Evolutionary conservation across 2,329 filamentous ascomycete species (phyloP).

Genomic region (Penicillium janthinellum): DNA sequence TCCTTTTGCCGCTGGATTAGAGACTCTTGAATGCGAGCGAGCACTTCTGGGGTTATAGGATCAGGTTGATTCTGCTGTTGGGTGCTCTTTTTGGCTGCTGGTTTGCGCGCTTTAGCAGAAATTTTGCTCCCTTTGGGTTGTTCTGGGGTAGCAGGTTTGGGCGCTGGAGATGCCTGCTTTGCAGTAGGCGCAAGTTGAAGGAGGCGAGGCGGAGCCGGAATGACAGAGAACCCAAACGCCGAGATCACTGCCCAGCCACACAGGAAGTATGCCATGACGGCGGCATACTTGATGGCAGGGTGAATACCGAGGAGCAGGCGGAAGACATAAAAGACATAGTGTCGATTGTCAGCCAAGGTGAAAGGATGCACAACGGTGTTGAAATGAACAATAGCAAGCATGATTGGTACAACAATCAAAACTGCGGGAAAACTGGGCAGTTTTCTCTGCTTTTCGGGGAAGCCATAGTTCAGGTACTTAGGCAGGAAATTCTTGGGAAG

Average conservation of each 20-base stretch:
- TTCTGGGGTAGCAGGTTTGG: slow-evolving; percentile 17
- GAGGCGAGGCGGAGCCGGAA: slow-evolving; percentile 24
- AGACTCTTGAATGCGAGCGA: slow-evolving; percentile 33
- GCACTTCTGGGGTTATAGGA: slow-evolving; percentile 30
- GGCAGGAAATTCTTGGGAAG: slow-evolving; percentile 37
- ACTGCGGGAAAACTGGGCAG: slow-evolving; percentile 45
- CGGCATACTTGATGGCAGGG: slow-evolving; percentile 64
- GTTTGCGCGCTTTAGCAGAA: slow-evolving; percentile 29
- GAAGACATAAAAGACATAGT: slow-evolving; percentile 98
- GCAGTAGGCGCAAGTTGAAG: slow-evolving; percentile 19
- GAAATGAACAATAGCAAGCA: slow-evolving; percentile 62
- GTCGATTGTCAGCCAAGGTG: slow-evolving; percentile 91
- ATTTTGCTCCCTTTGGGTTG: slow-evolving; percentile 26
- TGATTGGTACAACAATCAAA: slow-evolving; percentile 42
- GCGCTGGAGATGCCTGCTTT: slow-evolving; percentile 19
- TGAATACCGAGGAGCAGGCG: slow-evolving; percentile 74
- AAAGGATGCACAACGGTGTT: slow-evolving; percentile 97
- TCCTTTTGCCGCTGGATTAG: slow-evolving; percentile 35
- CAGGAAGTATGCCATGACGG: slow-evolving; percentile 69
- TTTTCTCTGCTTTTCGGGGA: slow-evolving; percentile 33
- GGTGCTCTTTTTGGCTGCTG: slow-evolving; percentile 22
- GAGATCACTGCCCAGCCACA: slow-evolving; percentile 70
- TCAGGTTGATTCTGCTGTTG: slow-evolving; percentile 15
- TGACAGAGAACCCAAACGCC: slow-evolving; percentile 54
- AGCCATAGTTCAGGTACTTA: slow-evolving; percentile 36